Conservation (phyloP, 1,139 yeast species). For the Citeromyces siamensis region DNA sequence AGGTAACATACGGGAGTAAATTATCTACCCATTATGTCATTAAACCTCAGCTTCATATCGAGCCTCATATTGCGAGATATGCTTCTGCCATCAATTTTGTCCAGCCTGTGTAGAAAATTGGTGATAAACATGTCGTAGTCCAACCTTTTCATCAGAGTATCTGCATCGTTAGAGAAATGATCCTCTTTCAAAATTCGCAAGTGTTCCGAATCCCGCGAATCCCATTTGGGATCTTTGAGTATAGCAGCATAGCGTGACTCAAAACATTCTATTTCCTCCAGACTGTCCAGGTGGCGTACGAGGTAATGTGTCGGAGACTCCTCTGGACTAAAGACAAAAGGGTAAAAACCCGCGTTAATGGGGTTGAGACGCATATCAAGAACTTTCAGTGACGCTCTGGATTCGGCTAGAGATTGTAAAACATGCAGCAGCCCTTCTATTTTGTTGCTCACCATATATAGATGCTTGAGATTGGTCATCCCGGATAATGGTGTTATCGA, state of each 20-base stretch:
- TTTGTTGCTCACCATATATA: constrained; percentile 35
- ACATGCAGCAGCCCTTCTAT: constrained; percentile 23
- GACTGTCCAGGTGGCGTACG: constrained; percentile 21
- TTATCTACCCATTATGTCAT: not conserved
- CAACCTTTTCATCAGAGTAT: constrained; percentile 18
- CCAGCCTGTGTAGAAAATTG: constrained; percentile 23
- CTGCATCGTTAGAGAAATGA: constrained; percentile 14
- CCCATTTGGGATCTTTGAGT: constrained; percentile 28
- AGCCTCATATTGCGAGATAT: constrained; percentile 17
- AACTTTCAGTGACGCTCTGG: constrained; percentile 23
- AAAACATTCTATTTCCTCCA: constrained; percentile 24
- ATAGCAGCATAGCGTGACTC: constrained; percentile 28
- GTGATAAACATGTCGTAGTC: constrained; percentile 27
- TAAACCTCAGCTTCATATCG: constrained; percentile 14
- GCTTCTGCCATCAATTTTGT: constrained; percentile 28
- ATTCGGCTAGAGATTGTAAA: constrained; percentile 21
- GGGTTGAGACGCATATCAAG: constrained; percentile 42
- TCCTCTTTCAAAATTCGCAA: constrained; percentile 16
- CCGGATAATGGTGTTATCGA: constrained; percentile 20
- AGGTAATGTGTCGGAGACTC: too few species aligned
- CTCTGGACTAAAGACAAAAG: constrained; percentile 37
- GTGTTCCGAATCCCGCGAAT: constrained; percentile 13
- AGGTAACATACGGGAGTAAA: not conserved
- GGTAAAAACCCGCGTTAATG: constrained; percentile 33
- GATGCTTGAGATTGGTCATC: constrained; percentile 23